phyloP scores from a whole-genome alignment of 441 rosid species.

The Populus hybrid region DNA sequence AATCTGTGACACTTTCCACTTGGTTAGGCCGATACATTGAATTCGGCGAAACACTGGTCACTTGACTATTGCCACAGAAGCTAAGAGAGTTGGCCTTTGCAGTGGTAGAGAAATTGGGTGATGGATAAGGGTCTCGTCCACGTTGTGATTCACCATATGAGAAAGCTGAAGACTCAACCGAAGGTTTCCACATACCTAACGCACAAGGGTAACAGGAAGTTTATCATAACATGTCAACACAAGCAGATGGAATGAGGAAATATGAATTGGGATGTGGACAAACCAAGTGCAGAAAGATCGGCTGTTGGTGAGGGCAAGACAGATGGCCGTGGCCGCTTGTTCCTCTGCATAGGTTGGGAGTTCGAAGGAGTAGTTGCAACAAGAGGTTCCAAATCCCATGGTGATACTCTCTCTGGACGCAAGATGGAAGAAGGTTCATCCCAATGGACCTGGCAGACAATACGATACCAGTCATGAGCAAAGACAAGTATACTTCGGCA shows the following conservation, averaged over 20 bases:
- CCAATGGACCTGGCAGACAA: slow-evolving; percentile 77
- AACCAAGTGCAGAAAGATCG: slow-evolving; percentile 60
- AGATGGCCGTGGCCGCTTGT: slow-evolving; percentile 67
- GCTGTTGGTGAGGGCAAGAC: slow-evolving; percentile 64
- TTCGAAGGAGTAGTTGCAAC: slow-evolving; percentile 47
- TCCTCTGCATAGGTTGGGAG: slow-evolving; percentile 67
- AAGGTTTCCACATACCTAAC: slow-evolving; percentile 75
- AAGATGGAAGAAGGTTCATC: slow-evolving; percentile 83
- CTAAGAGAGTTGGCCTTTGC: too few relatives aligned
- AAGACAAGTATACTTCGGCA: neutral
- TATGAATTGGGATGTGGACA: slow-evolving; percentile 18
- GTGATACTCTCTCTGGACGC: slow-evolving; percentile 89
- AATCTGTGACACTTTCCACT: too few relatives aligned
- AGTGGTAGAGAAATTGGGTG: too few relatives aligned
- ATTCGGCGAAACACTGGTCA: too few relatives aligned
- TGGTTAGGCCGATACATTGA: too few relatives aligned
- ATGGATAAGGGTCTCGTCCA: too few relatives aligned
- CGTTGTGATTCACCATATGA: slow-evolving; percentile 45
- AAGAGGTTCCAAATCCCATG: slow-evolving; percentile 94
- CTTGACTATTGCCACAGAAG: too few relatives aligned
- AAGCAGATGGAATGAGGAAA: slow-evolving; percentile 13
- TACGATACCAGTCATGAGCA: neutral
- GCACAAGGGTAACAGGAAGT: slow-evolving; percentile 17
- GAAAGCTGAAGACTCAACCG: slow-evolving; percentile 53
- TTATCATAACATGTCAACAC: slow-evolving; percentile 12